Conservation (phyloP, 2,329 filamentous ascomycete species). For the Penicillium fuscoglaucum region DNA sequence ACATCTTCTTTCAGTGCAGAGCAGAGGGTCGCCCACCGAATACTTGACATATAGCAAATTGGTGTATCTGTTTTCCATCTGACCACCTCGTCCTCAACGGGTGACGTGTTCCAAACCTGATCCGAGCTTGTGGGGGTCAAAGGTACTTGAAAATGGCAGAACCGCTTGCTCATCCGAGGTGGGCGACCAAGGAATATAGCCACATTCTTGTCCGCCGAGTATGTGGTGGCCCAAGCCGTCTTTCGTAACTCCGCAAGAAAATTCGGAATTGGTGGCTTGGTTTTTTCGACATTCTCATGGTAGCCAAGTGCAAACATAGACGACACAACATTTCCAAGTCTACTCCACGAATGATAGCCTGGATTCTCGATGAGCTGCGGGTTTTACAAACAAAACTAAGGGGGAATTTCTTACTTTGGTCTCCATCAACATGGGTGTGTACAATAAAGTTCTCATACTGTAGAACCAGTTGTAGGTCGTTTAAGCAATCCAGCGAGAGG, state of each 20-base stretch:
- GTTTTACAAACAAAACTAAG: background rate
- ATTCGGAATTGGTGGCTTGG: slow-evolving; percentile 27
- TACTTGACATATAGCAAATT: slow-evolving; percentile 26
- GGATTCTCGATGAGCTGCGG: background rate
- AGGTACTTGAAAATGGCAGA: slow-evolving; percentile 41
- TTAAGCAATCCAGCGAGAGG: slow-evolving; percentile 38
- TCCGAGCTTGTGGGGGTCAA: slow-evolving; percentile 6
- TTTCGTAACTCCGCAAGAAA: slow-evolving; percentile 44
- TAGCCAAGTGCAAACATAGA: slow-evolving; percentile 50
- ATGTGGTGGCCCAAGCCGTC: slow-evolving; percentile 43
- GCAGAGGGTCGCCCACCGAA: slow-evolving; percentile 31
- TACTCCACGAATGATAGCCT: slow-evolving; percentile 51
- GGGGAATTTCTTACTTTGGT: slow-evolving; percentile 42
- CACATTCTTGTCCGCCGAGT: slow-evolving; percentile 50
- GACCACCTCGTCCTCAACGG: slow-evolving; percentile 5
- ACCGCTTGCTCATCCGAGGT: slow-evolving; percentile 45
- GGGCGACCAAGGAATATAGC: slow-evolving; percentile 52
- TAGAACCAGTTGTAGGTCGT: slow-evolving; percentile 48
- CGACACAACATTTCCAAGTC: slow-evolving; percentile 48
- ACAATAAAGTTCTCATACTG: slow-evolving; percentile 52
- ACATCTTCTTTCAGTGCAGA: slow-evolving; percentile 30
- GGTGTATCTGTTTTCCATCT: slow-evolving; percentile 2
- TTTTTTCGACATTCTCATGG: slow-evolving; percentile 43
- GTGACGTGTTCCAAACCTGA: slow-evolving; percentile 8
- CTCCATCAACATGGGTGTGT: slow-evolving; percentile 47